Conservation (phyloP, 768 basidiomycete species). For the Cystobasidium tubakii region DNA sequence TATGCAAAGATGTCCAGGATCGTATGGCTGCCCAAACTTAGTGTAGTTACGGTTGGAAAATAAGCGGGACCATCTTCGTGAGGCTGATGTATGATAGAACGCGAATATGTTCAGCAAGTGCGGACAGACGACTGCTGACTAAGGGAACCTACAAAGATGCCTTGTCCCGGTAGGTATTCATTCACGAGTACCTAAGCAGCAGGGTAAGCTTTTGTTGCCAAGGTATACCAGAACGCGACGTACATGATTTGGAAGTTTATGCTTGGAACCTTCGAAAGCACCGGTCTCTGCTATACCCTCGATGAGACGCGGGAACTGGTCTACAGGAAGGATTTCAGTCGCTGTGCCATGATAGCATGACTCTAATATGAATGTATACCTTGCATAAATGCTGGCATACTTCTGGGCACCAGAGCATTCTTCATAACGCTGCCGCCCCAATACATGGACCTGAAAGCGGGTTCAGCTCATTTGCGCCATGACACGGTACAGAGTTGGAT, state of each 20-base stretch:
- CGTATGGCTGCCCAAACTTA: conserved; percentile 77
- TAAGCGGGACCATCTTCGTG: conserved; percentile 90
- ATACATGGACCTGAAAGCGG: conserved; percentile 42
- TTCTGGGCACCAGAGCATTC: conserved; percentile 62
- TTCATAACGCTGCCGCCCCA: conserved; percentile 47
- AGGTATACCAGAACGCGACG: neutral
- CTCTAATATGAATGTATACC: conserved; percentile 46
- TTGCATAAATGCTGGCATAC: conserved; percentile 65
- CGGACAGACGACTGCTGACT: neutral
- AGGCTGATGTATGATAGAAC: conserved; percentile 56
- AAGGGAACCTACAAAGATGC: conserved; percentile 67
- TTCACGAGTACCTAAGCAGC: conserved; percentile 39
- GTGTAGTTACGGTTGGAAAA: conserved; percentile 78
- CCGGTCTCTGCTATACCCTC: conserved; percentile 62
- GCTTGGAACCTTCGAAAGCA: conserved; percentile 61
- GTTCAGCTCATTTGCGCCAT: neutral
- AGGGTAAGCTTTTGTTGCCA: neutral
- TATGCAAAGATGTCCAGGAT: conserved; percentile 78
- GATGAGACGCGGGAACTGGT: conserved; percentile 69
- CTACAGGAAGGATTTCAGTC: conserved; percentile 13
- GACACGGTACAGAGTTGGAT: too few species aligned
- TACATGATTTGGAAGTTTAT: conserved; percentile 74
- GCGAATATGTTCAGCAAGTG: neutral
- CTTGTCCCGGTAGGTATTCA: conserved; percentile 76
- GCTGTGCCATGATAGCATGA: too few species aligned